These are phyloP conservation scores for Turnera subulata DNA, from an alignment of 345 rosid genomes.

Conservation along the genomic window DNA sequence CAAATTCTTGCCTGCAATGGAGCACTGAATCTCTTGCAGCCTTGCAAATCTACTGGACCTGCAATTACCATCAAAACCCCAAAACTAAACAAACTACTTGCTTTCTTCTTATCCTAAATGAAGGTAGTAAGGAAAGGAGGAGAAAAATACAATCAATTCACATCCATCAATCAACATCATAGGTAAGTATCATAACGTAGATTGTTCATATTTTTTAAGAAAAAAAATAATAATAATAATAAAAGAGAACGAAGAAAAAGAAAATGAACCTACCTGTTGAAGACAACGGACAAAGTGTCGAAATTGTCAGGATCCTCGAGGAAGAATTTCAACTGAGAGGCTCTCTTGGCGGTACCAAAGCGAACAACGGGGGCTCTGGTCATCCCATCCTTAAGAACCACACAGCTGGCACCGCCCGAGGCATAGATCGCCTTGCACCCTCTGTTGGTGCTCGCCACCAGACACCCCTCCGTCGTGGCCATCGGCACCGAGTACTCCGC, in stretches of 20 bases:
- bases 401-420: conserved; percentile 72
- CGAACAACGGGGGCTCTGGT: conserved; percentile 83
- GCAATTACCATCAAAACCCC: conserved; percentile 15
- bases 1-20: conserved; percentile 84
- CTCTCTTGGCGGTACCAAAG: conserved; percentile 51
- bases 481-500: conserved; percentile 79
- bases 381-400: conserved; percentile 68
- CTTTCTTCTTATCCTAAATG: no score
- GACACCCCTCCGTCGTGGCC: conserved; percentile 97
- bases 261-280: conserved; percentile 47
- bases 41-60: conserved; percentile 79
- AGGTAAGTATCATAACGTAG: neutral
- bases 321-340: conserved; percentile 74
- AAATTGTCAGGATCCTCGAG: conserved; percentile 62
- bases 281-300: conserved; percentile 62
- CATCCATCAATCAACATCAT: conserved; percentile 5
- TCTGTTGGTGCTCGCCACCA: conserved; percentile 89
- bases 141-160: neutral
- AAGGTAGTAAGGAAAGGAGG: no score
- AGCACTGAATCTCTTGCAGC: conserved; percentile 54
- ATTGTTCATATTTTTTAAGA: no score
- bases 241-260: no score
- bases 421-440: conserved; percentile 79
- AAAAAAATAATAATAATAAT: no score
- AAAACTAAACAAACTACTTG: neutral